Conservation (phyloP, 495 filamentous ascomycete species). For the Hypoxylon perforatum region DNA sequence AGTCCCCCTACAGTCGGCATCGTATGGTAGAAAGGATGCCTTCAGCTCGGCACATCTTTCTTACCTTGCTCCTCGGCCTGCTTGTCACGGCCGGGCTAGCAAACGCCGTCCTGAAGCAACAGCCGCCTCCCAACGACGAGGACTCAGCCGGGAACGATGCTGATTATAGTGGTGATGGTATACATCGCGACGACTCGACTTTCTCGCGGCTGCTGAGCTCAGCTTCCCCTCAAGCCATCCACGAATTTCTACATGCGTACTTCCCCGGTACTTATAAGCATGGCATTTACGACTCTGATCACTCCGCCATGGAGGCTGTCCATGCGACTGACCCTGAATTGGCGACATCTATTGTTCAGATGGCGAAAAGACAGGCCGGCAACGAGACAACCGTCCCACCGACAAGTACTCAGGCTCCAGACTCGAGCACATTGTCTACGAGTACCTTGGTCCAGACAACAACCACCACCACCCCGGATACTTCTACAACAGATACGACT, state of each 20-base stretch:
- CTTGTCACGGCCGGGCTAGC: constrained; percentile 46
- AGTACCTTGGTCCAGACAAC: constrained; percentile 8
- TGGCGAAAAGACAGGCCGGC: constrained; percentile 51
- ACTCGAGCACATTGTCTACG: constrained; percentile 22
- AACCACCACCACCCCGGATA: constrained; percentile 25
- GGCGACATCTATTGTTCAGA: constrained; percentile 48
- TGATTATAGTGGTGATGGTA: constrained; percentile 5
- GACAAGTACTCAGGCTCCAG: constrained; percentile 16
- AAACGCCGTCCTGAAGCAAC: constrained; percentile 42
- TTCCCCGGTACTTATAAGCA: constrained; percentile 52
- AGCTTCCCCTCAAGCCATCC: constrained; percentile 51
- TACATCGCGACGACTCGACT: constrained; percentile 38
- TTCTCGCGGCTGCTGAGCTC: constrained; percentile 49
- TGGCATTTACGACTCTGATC: constrained; percentile 51
- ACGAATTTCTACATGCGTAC: constrained; percentile 53
- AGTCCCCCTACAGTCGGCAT: constrained; percentile 15
- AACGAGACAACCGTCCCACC: constrained; percentile 36
- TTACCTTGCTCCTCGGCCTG: constrained; percentile 44
- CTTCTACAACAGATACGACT: constrained; percentile 31
- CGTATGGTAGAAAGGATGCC: constrained; percentile 42
- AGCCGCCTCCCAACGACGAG: constrained; percentile 5
- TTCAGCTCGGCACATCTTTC: constrained; percentile 39
- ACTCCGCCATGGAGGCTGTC: constrained; percentile 47
- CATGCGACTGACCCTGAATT: constrained; percentile 45
- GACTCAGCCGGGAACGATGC: constrained; percentile 16